A percentile compares a stretch with the other conserved stretches of the same genome.
These are phyloP conservation scores for Aspergillus japonicus DNA, from an alignment of 2,329 filamentous ascomycete genomes.

Conservation along the genomic window DNA sequence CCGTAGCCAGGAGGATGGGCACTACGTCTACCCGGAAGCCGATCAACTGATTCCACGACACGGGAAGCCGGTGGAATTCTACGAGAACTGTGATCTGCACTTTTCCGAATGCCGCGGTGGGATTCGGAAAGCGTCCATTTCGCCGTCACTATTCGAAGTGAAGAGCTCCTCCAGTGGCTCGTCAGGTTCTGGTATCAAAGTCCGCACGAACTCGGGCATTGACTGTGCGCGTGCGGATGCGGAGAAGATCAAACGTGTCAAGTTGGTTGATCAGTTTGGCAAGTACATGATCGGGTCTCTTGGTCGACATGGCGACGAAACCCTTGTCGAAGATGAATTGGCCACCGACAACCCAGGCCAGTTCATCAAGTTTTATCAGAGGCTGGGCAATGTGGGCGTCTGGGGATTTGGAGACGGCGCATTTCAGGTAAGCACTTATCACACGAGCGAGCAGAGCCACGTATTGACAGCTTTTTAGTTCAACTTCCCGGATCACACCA, in stretches of 20 bases:
- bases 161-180: conserved; percentile 28
- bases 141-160: conserved; percentile 41
- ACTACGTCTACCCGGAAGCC: conserved; percentile 38
- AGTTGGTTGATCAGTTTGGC: conserved; percentile 51
- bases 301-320: conserved; percentile 42
- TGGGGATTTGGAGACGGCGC: conserved; percentile 53
- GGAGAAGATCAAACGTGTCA: conserved; percentile 50
- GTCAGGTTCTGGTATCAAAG: conserved; percentile 29
- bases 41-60: conserved; percentile 46
- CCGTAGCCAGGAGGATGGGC: conserved; percentile 32
- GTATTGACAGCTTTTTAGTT: conserved; percentile 30
- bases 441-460: conserved; percentile 1
- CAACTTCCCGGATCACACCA: conserved; percentile 55
- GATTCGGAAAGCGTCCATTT: conserved; percentile 42
- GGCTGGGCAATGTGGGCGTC: conserved; percentile 53
- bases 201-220: conserved; percentile 32
- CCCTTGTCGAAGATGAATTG: conserved; percentile 28
- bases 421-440: conserved; percentile 38
- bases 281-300: conserved; percentile 53
- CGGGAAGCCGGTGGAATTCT: conserved; percentile 48
- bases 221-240: conserved; percentile 41
- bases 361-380: conserved; percentile 52
- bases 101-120: conserved; percentile 33
- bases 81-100: conserved; percentile 44
- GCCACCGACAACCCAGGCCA: conserved; percentile 31